Evolutionary conservation across 2,329 filamentous ascomycete species (phyloP).

Genomic region (Exophiala sp.): DNA sequence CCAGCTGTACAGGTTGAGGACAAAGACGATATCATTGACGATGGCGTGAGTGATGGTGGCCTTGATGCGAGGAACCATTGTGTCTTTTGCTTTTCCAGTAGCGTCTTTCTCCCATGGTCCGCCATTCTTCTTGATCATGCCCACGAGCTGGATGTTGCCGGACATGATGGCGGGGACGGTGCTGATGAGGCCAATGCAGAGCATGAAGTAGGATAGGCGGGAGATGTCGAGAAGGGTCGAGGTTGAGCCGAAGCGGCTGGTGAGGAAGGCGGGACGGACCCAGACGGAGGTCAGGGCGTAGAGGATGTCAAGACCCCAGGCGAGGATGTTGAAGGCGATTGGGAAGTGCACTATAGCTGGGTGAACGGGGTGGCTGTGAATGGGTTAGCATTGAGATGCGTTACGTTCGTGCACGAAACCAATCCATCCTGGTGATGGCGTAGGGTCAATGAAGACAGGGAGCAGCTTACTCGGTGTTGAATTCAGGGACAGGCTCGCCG

Average conservation of each 20-base stretch:
- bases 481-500: constrained; percentile 27
- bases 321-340: constrained; percentile 29
- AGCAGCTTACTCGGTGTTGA: constrained; percentile 26
- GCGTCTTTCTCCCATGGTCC: constrained; percentile 29
- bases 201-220: constrained; percentile 26
- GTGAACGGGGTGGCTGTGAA: constrained; percentile 23
- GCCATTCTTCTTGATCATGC: constrained; percentile 29
- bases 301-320: constrained; percentile 29
- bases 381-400: not conserved
- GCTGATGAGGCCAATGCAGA: constrained; percentile 26
- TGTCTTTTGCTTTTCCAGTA: constrained; percentile 26
- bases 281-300: constrained; percentile 26
- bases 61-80: constrained; percentile 29
- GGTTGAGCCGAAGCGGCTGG: constrained; percentile 22
- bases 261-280: constrained; percentile 26
- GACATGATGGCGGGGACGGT: constrained; percentile 30
- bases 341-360: constrained; percentile 29
- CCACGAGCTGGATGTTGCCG: constrained; percentile 27
- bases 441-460: not conserved
- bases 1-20: constrained; percentile 28
- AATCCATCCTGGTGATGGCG: not conserved
- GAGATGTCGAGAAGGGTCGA: constrained; percentile 28
- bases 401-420: not conserved
- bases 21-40: constrained; percentile 27
- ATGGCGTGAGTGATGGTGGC: constrained; percentile 27